Evolutionary conservation across 2,329 filamentous ascomycete genomes (phyloP), one percentile per base, ranked within the genome.

Genomic region (Fusarium chlamydosporum): DNA sequence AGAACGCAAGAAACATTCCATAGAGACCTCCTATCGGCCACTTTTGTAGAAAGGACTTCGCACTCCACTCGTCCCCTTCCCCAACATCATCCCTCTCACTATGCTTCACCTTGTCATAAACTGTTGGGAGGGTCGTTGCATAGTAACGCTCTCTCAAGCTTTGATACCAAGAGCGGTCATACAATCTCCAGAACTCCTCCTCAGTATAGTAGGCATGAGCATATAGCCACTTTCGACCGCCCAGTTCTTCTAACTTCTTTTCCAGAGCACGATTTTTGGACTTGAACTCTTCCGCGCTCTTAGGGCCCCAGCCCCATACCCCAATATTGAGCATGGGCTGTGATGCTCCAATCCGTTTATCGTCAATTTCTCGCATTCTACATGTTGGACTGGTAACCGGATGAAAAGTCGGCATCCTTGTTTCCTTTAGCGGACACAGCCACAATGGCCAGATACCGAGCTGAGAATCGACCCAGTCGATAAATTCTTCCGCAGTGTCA

Each of bases 161-260:
- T 37, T 90, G 84, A 72, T 92, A 92, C 82, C 82, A 86, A 10
- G 76, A 68, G 20, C 80, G 78, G 66, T 88, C 83, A 70, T 91
- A 91, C 18, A 87, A 79, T 11, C 77, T 70, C 88, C 88, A 91
- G 76, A 91, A 92, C 71, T 90, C 86, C 0, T 84, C 79, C 67
- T 91, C 86, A 1, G 84, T 84, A 75, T 94, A 94, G 78, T 92
- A 94, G 0, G 91, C 89, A 71, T 93, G 90, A 1, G 92, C 92
- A 75, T 95, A 95, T 4, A 95, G 80, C 90, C 92, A 94, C 79
- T 95, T 95, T 80, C 90, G 87, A 0, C 92, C 92, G 13, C 88
- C 88, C 0, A 94, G 82, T 42, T 86, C 83, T 15, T 79, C 79
- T 2, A 93, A 82, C 67, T 89, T 89, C 3, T 79, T 76, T 77